These are phyloP conservation scores for Linnemannia schmuckeri DNA, from an alignment of 192 early-diverging fungal species.

Conservation along the genomic window DNA sequence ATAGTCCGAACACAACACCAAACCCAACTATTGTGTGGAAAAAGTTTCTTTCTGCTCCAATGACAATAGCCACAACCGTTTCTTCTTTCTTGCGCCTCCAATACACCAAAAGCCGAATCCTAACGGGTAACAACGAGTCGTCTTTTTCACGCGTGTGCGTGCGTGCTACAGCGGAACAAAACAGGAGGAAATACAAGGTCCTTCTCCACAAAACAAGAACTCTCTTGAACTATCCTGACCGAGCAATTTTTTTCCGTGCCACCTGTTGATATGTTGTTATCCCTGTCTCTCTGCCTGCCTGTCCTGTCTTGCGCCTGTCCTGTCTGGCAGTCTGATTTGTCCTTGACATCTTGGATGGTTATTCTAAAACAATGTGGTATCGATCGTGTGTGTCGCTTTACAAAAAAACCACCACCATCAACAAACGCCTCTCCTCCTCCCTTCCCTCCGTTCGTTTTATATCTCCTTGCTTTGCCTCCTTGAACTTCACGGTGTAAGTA, in stretches of 20 bases:
- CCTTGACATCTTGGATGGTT: neutral
- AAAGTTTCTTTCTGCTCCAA: neutral
- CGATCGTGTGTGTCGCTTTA: neutral
- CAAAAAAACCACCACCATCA: neutral
- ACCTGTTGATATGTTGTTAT: neutral
- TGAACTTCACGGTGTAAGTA: neutral
- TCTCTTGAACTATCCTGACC: neutral
- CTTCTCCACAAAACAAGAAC: neutral
- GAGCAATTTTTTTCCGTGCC: neutral
- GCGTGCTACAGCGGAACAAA: neutral
- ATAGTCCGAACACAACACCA: neutral
- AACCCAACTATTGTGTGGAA: neutral
- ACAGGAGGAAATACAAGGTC: neutral
- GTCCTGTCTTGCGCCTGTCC: neutral
- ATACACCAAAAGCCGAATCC: neutral
- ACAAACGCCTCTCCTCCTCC: neutral
- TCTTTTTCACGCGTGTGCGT: neutral
- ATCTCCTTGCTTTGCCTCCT: neutral
- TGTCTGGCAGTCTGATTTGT: neutral
- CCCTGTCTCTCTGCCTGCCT: neutral
- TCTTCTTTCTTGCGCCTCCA: neutral
- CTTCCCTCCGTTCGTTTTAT: neutral
- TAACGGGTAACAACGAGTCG: neutral
- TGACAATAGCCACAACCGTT: neutral
- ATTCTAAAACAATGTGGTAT: neutral